These are phyloP conservation scores for Paraphaeosphaeria minitans DNA, from an alignment of 2,329 filamentous ascomycete genomes.

Conservation along the genomic window DNA sequence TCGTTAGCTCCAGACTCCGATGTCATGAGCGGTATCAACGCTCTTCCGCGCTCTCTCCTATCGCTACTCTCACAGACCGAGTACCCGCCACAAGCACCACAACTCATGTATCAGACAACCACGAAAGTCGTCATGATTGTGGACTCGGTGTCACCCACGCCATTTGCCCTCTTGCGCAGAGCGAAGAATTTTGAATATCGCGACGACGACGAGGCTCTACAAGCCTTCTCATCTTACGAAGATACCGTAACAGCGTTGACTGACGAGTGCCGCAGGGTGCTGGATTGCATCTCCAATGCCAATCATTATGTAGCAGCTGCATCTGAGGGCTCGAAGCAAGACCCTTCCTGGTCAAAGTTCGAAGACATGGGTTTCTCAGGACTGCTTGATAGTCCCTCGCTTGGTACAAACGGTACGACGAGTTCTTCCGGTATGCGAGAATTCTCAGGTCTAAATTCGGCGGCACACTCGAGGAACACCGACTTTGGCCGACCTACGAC, in stretches of 20 bases:
- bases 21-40: slow-evolving; percentile 76
- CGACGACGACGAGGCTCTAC: slow-evolving; percentile 82
- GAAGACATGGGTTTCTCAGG: slow-evolving; percentile 91
- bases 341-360: slow-evolving; percentile 96
- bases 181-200: slow-evolving; percentile 96
- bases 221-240: slow-evolving; percentile 84
- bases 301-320: slow-evolving; percentile 77
- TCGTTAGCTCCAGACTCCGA: slow-evolving; percentile 81
- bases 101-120: slow-evolving; percentile 77
- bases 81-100: slow-evolving; percentile 83
- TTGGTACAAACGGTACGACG: slow-evolving; percentile 35
- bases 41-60: slow-evolving; percentile 87
- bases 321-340: slow-evolving; percentile 59
- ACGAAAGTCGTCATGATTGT: slow-evolving; percentile 97
- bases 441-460: slow-evolving; percentile 73
- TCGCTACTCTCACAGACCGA: slow-evolving; percentile 89
- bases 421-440: slow-evolving; percentile 60
- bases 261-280: slow-evolving; percentile 89
- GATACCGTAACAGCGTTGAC: slow-evolving; percentile 88
- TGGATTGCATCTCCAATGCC: slow-evolving; percentile 83
- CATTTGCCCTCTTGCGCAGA: slow-evolving; percentile 85
- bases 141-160: slow-evolving; percentile 90
- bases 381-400: slow-evolving; percentile 68
- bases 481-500: slow-evolving; percentile 84
- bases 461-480: slow-evolving; percentile 69